Percentiles rank a stretch among this genome's conserved stretches.
Conservation (phyloP, 1,284 basidiomycete species). For the Earliella scabrosa region DNA sequence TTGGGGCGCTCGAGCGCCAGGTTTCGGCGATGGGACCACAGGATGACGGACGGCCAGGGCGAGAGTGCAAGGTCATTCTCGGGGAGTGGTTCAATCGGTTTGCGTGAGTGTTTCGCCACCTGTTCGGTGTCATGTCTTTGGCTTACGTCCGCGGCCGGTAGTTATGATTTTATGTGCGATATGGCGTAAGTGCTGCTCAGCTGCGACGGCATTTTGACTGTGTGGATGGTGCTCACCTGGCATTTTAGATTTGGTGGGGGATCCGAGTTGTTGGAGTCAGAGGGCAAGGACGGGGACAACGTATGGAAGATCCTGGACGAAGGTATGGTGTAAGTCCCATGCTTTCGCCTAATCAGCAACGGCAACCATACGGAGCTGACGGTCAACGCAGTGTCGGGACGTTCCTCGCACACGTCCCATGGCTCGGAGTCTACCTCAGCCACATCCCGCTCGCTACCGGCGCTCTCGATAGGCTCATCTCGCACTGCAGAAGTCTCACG, state of each 20-base stretch:
- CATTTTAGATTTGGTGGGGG: slow-evolving; percentile 22
- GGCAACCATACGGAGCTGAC: neutral
- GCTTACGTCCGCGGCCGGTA: no score
- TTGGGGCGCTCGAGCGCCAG: neutral
- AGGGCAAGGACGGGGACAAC: slow-evolving; percentile 17
- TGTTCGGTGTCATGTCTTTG: no score
- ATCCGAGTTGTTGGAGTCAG: slow-evolving; percentile 22
- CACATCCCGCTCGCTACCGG: slow-evolving; percentile 6
- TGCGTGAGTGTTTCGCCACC: slow-evolving; percentile 5
- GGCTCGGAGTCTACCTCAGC: slow-evolving; percentile 5
- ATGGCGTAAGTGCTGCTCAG: no score
- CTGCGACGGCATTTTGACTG: no score
- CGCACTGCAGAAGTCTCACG: slow-evolving; percentile 9
- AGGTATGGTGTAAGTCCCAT: slow-evolving; percentile 20
- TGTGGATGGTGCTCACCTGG: no score
- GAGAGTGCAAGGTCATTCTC: neutral
- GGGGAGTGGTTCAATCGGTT: slow-evolving; percentile 5
- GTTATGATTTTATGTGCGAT: no score
- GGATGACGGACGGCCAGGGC: no score
- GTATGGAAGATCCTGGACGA: slow-evolving; percentile 21
- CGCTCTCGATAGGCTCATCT: neutral
- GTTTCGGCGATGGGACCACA: no score
- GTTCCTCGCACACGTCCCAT: slow-evolving; percentile 17
- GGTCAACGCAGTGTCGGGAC: neutral
- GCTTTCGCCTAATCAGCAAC: neutral